phyloP scores from a whole-genome alignment of 306 rosid species.

The Sphenostylis stenocarpa region DNA sequence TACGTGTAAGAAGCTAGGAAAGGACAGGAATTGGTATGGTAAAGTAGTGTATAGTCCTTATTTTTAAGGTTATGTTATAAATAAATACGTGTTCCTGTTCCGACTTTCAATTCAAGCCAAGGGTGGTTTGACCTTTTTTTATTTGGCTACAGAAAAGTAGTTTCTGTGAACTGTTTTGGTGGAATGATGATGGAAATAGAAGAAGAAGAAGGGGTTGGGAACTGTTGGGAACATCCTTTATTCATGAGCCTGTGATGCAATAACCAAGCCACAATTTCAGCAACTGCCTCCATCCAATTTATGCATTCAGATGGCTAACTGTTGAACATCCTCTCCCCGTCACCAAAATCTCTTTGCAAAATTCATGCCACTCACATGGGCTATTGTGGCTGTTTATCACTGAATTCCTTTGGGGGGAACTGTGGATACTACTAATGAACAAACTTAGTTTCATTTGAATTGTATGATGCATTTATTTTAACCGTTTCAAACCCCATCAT shows the following conservation, averaged over 20 bases:
- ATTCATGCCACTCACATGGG: conserved; percentile 45
- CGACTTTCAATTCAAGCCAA: background rate
- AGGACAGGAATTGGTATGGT: conserved; percentile 32
- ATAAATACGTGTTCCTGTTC: background rate
- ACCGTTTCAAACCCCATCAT: conserved; percentile 7
- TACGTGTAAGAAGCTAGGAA: conserved; percentile 10
- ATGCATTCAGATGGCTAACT: conserved; percentile 37
- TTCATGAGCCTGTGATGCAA: conserved; percentile 37
- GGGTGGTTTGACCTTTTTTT: conserved; percentile 22
- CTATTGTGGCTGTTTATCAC: background rate
- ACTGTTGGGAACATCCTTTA: conserved; percentile 43
- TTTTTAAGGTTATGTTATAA: background rate
- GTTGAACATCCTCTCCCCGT: conserved; percentile 18
- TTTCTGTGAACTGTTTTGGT: conserved; percentile 36
- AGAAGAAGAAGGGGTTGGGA: background rate
- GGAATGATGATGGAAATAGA: conserved; percentile 32
- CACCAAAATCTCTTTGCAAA: conserved; percentile 28
- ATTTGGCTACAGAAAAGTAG: background rate
- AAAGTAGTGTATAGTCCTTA: background rate
- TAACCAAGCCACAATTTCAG: conserved; percentile 42
- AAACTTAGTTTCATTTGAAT: conserved; percentile 14
- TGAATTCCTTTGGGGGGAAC: conserved; percentile 18
- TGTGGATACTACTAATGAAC: background rate
- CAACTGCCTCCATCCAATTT: conserved; percentile 15
- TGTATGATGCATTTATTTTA: conserved; percentile 14